These are phyloP conservation scores for Colletotrichum sidae DNA, from an alignment of 2,329 filamentous ascomycete species.

Conservation along the genomic window DNA sequence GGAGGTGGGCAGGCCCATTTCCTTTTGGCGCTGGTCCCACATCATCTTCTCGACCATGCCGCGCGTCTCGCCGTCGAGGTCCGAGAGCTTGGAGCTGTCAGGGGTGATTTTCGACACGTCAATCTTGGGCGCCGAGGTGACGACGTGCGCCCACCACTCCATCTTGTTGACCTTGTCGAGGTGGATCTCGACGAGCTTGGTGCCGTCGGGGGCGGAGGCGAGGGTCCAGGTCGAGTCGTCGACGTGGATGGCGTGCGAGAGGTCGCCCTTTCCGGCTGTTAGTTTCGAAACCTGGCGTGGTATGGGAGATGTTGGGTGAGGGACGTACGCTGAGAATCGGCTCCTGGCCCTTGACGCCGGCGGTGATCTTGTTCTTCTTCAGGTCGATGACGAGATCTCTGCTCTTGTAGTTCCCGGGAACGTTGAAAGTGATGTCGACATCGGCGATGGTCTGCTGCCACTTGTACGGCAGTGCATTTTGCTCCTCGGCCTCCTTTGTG, in stretches of 20 bases:
- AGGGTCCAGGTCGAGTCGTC: slow-evolving; percentile 98
- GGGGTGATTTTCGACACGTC: slow-evolving; percentile 96
- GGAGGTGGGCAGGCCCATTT: slow-evolving; percentile 86
- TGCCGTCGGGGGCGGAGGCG: slow-evolving; percentile 76
- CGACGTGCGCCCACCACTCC: slow-evolving; percentile 97
- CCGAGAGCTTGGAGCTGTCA: slow-evolving; percentile 90
- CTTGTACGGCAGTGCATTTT: slow-evolving; percentile 93
- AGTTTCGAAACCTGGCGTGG: not conserved
- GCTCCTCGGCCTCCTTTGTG: slow-evolving; percentile 85
- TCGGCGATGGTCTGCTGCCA: slow-evolving; percentile 96
- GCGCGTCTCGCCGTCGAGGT: slow-evolving; percentile 93
- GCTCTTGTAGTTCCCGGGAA: slow-evolving; percentile 87
- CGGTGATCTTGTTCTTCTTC: slow-evolving; percentile 80
- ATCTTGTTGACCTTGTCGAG: slow-evolving; percentile 97
- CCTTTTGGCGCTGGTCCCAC: slow-evolving; percentile 98
- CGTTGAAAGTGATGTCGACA: slow-evolving; percentile 80
- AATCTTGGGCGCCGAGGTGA: slow-evolving; percentile 88
- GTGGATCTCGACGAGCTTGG: slow-evolving; percentile 78
- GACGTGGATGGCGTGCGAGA: slow-evolving; percentile 81
- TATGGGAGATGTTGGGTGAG: not conserved
- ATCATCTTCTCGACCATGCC: slow-evolving; percentile 99
- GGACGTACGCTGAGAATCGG: slow-evolving; percentile 80
- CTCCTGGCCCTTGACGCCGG: slow-evolving; percentile 88
- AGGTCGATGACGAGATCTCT: slow-evolving; percentile 86
- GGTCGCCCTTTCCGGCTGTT: slow-evolving; percentile 72